Conservation (phyloP, 768 basidiomycete genomes). For the Boletus vermiculosoides region DNA sequence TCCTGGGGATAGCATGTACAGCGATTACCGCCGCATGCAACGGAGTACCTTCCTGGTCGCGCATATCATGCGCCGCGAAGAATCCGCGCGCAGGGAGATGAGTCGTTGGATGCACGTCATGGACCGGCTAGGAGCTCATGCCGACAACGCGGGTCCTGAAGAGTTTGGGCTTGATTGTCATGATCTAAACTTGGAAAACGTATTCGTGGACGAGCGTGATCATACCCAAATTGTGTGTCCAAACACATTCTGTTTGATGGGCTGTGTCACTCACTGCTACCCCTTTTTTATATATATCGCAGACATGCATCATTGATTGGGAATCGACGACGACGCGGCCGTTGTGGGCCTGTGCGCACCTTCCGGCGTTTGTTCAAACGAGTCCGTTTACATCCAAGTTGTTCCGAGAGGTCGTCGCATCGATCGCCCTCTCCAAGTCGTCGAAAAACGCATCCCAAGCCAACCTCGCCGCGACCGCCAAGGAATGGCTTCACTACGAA, state of each 20-base stretch:
- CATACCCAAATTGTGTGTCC: slow-evolving; percentile 65
- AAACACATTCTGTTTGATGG: neutral
- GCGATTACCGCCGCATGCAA: slow-evolving; percentile 81
- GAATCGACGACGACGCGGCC: slow-evolving; percentile 88
- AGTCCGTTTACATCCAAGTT: slow-evolving; percentile 71
- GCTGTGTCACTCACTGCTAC: neutral
- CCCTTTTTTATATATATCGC: neutral
- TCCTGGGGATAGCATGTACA: slow-evolving; percentile 74
- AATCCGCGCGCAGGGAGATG: slow-evolving; percentile 68
- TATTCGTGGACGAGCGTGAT: slow-evolving; percentile 75
- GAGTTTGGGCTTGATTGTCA: slow-evolving; percentile 83
- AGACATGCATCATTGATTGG: slow-evolving; percentile 91
- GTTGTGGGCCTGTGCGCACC: slow-evolving; percentile 81
- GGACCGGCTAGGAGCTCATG: slow-evolving; percentile 48
- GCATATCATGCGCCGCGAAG: slow-evolving; percentile 63
- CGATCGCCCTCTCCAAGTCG: slow-evolving; percentile 38
- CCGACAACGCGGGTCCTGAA: slow-evolving; percentile 39
- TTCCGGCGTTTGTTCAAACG: slow-evolving; percentile 77
- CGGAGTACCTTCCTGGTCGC: slow-evolving; percentile 75
- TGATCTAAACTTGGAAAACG: slow-evolving; percentile 80
- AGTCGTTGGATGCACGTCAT: slow-evolving; percentile 65
- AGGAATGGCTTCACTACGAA: slow-evolving; percentile 77
- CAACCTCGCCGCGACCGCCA: slow-evolving; percentile 47
- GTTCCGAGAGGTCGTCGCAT: slow-evolving; percentile 62
- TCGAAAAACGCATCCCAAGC: slow-evolving; percentile 17